phyloP scores from a whole-genome alignment of 805 yeast species.

The Zygosaccharomyces pseudorouxii region DNA sequence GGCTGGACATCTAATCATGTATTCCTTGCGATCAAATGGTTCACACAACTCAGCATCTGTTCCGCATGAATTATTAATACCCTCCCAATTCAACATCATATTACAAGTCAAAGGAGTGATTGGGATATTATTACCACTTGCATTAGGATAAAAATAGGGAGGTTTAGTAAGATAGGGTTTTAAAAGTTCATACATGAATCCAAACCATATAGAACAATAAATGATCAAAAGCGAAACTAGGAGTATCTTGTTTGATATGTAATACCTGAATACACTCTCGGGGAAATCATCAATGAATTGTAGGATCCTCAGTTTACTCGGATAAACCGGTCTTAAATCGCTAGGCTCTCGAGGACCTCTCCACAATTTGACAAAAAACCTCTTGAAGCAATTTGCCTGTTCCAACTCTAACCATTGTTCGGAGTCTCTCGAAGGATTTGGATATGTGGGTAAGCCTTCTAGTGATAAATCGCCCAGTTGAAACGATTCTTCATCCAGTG shows the following conservation, averaged over 20 bases:
- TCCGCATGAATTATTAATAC: slow-evolving; percentile 75
- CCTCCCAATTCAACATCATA: slow-evolving; percentile 55
- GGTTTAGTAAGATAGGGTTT: slow-evolving; percentile 44
- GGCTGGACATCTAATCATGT: slow-evolving; percentile 78
- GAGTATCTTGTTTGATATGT: slow-evolving; percentile 28
- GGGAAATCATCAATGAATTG: slow-evolving; percentile 44
- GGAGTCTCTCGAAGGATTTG: not conserved
- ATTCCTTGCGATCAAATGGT: slow-evolving; percentile 41
- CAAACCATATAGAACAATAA: slow-evolving; percentile 47
- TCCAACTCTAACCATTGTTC: slow-evolving; percentile 23
- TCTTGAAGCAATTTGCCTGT: slow-evolving; percentile 14
- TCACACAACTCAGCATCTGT: slow-evolving; percentile 57
- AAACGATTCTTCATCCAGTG: slow-evolving; percentile 3
- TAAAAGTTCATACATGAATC: slow-evolving; percentile 37
- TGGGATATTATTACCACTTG: slow-evolving; percentile 23
- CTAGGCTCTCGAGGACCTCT: slow-evolving; percentile 48
- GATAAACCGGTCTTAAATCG: slow-evolving; percentile 46
- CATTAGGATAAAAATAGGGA: slow-evolving; percentile 33
- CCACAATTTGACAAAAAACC: slow-evolving; percentile 42
- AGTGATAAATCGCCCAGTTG: slow-evolving; percentile 7
- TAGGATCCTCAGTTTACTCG: slow-evolving; percentile 18
- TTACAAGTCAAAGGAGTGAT: slow-evolving; percentile 40
- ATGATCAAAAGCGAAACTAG: slow-evolving; percentile 33
- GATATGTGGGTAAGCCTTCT: slow-evolving; percentile 1
- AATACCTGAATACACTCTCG: slow-evolving; percentile 26